A percentile compares a stretch with the other conserved stretches of the same genome.
Evolutionary conservation across 1,139 yeast genomes (phyloP).

Genomic region (Spathaspora jeffriesii): DNA sequence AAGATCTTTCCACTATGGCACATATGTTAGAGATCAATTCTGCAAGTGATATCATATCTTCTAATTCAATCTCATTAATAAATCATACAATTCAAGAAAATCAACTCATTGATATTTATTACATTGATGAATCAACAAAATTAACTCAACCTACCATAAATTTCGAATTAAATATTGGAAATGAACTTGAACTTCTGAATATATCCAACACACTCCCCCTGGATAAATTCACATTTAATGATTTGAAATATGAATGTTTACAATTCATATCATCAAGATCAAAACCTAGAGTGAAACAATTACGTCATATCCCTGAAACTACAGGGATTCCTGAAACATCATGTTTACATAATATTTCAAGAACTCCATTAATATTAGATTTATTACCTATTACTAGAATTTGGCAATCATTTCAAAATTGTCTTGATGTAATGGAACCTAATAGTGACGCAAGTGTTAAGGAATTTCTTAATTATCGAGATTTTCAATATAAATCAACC

Average conservation of each 20-base stretch:
- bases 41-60: constrained; percentile 38
- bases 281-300: constrained; percentile 7
- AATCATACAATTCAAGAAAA: constrained; percentile 34
- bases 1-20: constrained; percentile 12
- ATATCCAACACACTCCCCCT: constrained; percentile 6
- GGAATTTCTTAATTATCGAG: constrained; percentile 33
- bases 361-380: constrained; percentile 24
- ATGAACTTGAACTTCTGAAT: constrained; percentile 4
- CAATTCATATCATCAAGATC: constrained; percentile 27
- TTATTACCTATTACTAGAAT: constrained; percentile 33
- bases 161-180: constrained; percentile 40
- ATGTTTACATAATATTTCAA: constrained; percentile 17
- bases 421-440: constrained; percentile 26
- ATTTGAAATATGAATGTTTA: constrained; percentile 15
- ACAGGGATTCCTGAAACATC: constrained; percentile 29
- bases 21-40: constrained; percentile 35
- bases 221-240: constrained; percentile 14
- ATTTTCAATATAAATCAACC: constrained; percentile 25
- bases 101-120: constrained; percentile 36
- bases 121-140: constrained; percentile 24
- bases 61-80: constrained; percentile 34
- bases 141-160: constrained; percentile 24
- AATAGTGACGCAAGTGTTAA: constrained; percentile 25
- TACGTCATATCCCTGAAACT: constrained; percentile 16
- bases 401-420: constrained; percentile 36